phyloP scores from a whole-genome alignment of 805 yeast genomes.

The Cyberlindnera japonica region DNA sequence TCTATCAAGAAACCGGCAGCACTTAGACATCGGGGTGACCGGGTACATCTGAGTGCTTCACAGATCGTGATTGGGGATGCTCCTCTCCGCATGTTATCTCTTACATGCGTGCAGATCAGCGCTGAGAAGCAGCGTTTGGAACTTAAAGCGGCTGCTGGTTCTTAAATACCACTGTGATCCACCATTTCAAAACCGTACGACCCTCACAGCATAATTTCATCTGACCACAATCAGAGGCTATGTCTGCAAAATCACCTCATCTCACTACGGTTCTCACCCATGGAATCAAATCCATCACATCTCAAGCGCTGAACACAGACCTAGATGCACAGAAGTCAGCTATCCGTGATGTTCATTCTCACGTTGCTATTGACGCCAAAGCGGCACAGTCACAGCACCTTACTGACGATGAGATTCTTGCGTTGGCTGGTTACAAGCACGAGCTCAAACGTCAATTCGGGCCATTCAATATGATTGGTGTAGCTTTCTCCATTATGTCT shows the following conservation, averaged over 20 bases:
- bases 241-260: slow-evolving; percentile 4
- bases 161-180: too few relatives aligned
- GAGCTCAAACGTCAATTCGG: slow-evolving; percentile 62
- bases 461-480: slow-evolving; percentile 56
- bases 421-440: slow-evolving; percentile 67
- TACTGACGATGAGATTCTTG: slow-evolving; percentile 29
- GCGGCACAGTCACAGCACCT: slow-evolving; percentile 18
- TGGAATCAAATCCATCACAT: slow-evolving; percentile 20
- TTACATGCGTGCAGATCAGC: too few relatives aligned
- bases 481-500: slow-evolving; percentile 70
- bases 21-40: too few relatives aligned
- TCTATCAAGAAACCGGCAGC: too few relatives aligned
- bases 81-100: too few relatives aligned
- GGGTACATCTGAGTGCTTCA: too few relatives aligned
- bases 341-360: slow-evolving; percentile 22
- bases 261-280: slow-evolving; percentile 13
- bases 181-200: too few relatives aligned
- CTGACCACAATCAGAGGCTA: background rate
- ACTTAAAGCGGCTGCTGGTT: too few relatives aligned
- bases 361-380: slow-evolving; percentile 24
- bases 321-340: slow-evolving; percentile 17
- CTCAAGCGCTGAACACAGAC: slow-evolving; percentile 21
- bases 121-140: too few relatives aligned
- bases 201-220: too few relatives aligned
- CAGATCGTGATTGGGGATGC: too few relatives aligned